Evolutionary conservation across 129 eudicot species (phyloP), one percentile per base, ranked within the genome.

Genomic region (Arctium minus): DNA sequence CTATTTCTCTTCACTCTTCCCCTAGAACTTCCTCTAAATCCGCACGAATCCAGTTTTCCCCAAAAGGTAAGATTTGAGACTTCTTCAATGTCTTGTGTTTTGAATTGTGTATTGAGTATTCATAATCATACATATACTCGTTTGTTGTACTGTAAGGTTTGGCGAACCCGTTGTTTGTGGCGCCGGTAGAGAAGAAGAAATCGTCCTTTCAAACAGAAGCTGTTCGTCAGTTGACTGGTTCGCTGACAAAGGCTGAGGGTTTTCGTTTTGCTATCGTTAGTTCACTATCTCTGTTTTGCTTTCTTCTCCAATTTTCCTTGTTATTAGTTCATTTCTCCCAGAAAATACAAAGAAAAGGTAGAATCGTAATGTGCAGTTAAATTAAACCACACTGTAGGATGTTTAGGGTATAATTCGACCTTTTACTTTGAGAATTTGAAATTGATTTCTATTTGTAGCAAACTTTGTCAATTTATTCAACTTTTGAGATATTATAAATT

Each of bases 261-360:
- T 87, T 91, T 75, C 91, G 89, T 31, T 95, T 95, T 80, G 98
- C 97, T 50, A 80, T 95, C 79, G 98, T 95, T 70, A 81, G 90
- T 71, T 31, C 79, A 40, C 40, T 39, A 11, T 77, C 80, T 74
- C 8, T 42, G 0, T 30, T 64, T 77, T 82, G 6, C 31, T 64
- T 72, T 10, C 38, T 68, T 50, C 13, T 27, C 64, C 37, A 5
- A 79, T 69, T 79, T 18, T 12, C 7, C 4, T 35, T 46, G 35
- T 10, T 74, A 7, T 37, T 27, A 12, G 11, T 50, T 70, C 35
- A 67, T 67, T 4, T 33, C 71, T 67, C 71, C 12, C 13, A 67
- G 35, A 67, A 22, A 67, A 62, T 5, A n/a, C 2, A 62, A 62
- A 4, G 9, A 62, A 17, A 62, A 18, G 31, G 31, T 62, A 62